Percentiles rank a stretch among this genome's conserved stretches.
These are phyloP conservation scores for Epichloe scottii DNA, from an alignment of 2,329 filamentous ascomycete species.

Conservation along the genomic window DNA sequence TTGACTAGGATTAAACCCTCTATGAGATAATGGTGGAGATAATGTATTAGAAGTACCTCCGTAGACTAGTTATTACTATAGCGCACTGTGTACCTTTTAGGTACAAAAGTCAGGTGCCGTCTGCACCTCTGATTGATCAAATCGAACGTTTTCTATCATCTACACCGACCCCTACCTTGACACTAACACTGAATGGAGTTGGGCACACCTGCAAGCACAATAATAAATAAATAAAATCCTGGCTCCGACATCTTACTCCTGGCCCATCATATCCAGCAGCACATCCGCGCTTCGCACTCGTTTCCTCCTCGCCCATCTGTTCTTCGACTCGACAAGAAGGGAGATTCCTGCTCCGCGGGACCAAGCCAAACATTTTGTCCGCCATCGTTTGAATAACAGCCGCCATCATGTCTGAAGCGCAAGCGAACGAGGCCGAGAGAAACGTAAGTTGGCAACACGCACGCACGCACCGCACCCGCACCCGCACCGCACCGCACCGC, in stretches of 20 bases:
- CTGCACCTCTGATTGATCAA: too few species aligned
- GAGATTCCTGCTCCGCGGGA: slow-evolving; percentile 12
- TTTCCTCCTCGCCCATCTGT: slow-evolving; percentile 9
- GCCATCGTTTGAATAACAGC: slow-evolving; percentile 11
- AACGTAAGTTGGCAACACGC: slow-evolving; percentile 44
- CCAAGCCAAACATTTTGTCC: slow-evolving; percentile 13
- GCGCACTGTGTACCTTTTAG: too few species aligned
- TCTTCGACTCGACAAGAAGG: slow-evolving; percentile 3
- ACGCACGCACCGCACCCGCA: neutral
- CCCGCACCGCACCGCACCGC: neutral
- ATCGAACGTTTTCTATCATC: too few species aligned
- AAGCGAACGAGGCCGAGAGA: slow-evolving; percentile 93
- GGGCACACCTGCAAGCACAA: neutral
- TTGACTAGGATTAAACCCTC: too few species aligned
- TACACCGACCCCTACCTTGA: too few species aligned
- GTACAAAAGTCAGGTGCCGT: too few species aligned
- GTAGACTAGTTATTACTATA: too few species aligned
- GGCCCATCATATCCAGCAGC: slow-evolving; percentile 5
- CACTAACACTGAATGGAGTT: too few species aligned
- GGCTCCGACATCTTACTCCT: slow-evolving; percentile 19
- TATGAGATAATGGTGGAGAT: too few species aligned
- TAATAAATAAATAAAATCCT: slow-evolving; percentile 6
- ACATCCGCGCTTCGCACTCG: slow-evolving; percentile 5
- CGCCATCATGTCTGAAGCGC: slow-evolving; percentile 71
- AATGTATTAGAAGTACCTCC: too few species aligned